Base-by-base conservation (phyloP, 1,139 yeast species). In the Pichia sp. region DNA sequence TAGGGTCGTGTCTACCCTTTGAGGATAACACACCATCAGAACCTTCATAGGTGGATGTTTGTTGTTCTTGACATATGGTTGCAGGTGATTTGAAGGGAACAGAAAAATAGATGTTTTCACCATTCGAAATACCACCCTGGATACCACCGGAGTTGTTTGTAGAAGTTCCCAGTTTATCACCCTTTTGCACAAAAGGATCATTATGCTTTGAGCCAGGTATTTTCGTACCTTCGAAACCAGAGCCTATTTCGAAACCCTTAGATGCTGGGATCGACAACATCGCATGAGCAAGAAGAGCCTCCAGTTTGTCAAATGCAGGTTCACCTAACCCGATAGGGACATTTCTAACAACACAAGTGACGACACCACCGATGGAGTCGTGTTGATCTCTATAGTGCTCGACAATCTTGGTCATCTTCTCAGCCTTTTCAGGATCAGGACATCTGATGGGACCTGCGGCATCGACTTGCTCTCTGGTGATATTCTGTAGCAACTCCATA, bases 81-180 rank as follows among this genome's bases (percentile, higher is more conserved):
- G 99, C 99, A 47, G 97, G 98, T 2, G 97, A 90, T 76, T 93
- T 93, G 82, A 93, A 93, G 2, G 98, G 98, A 48, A 93, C 95
- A 19, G 90, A 85, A 72, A 95, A 93, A 75, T 86, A 93, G 66
- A 93, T 88, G 74, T 87, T 80, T 73, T 93, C 99, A 62, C 99
- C 99, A 70, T 93, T 93, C 55, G 96, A 77, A 66, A 93, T 93
- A 67, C 99, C 99, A 67, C 99, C 99, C 75, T 93, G 99, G 59
- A 92, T 82, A 72, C 99, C 99, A 64, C 99, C 99, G 38, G 96
- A 88, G 73, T 87, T 85, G 75, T 95, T 93, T 38, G 98, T 92
- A 64, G 72, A 78, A 38, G 99, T 93, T 71, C 90, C 85, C 70
- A 93, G 78, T 64, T 79, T 78, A 32, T 82, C 76, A 19, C 76